These are phyloP conservation scores for Hippophae rhamnoides DNA, from an alignment of 306 rosid species.

Conservation along the genomic window DNA sequence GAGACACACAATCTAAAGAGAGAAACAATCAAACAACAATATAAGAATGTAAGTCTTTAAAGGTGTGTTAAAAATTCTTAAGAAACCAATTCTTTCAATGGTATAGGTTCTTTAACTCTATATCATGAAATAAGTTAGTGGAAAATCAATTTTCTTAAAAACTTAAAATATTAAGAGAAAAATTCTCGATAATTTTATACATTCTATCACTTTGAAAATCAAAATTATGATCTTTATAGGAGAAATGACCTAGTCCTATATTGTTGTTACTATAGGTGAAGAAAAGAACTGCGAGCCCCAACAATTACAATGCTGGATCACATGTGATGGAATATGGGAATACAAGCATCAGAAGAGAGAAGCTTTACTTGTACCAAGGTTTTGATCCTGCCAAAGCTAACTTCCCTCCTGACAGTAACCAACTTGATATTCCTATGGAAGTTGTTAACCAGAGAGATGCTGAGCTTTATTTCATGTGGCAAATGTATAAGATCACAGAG, in stretches of 20 bases:
- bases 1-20: too few relatives aligned
- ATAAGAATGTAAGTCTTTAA: too few relatives aligned
- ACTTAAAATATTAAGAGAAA: too few relatives aligned
- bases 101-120: too few relatives aligned
- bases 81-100: too few relatives aligned
- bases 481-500: constrained; percentile 50
- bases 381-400: constrained; percentile 63
- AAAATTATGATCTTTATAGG: too few relatives aligned
- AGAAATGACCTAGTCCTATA: background rate
- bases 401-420: constrained; percentile 47
- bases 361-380: constrained; percentile 70
- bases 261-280: constrained; percentile 28
- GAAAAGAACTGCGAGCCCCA: constrained; percentile 20
- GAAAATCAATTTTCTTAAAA: too few relatives aligned
- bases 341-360: constrained; percentile 17
- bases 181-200: too few relatives aligned
- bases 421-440: constrained; percentile 27
- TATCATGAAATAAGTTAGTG: too few relatives aligned
- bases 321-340: constrained; percentile 58
- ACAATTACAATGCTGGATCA: background rate
- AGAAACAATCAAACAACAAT: too few relatives aligned
- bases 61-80: too few relatives aligned
- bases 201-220: too few relatives aligned
- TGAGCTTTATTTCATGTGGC: constrained; percentile 69
- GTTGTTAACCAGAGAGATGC: constrained; percentile 89